Evolutionary conservation across 768 basidiomycete species (phyloP), one percentile per base, ranked within the genome.

Genomic region (Strobilomyces dryophilus): DNA sequence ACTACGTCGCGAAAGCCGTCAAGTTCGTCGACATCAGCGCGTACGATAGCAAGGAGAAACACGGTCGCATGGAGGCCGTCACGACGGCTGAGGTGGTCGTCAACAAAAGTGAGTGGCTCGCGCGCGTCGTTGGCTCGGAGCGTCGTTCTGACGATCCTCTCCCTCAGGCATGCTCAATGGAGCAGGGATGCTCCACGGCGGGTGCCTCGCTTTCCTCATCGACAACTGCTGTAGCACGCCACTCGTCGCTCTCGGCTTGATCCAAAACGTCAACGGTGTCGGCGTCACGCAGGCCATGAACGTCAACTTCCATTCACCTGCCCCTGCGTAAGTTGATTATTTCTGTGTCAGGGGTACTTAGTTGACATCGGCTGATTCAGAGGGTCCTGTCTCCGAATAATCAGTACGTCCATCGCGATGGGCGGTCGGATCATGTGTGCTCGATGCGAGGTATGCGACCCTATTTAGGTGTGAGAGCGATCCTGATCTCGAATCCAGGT

Each of bases 151-250:
- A 60, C 53, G 17, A 11, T 14, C 39, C 18, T 35, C 43, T 8
- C 8, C n/a, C n/a, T 56, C 20, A 85, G 86, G 78, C 52, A 87
- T 87, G 84, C 72, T 88, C 31, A 89, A 89, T 59, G 86, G 86
- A 12, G 84, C 84, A 24, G 83, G 83, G 2, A 85, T 86, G 80
- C 73, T 88, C 15, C 87, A 88, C 58, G 87, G 87, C n/a, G 86
- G 83, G 36, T 85, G 84, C 50, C 65, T 89, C 32, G 82, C 85
- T 42, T 87, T 87, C 68, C 72, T 89, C 51, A 81, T 88, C 41
- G 87, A 89, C 69, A 87, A 85, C 60, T 86, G 85, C 66, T 83
- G 82, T 39, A 80, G 81, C 49, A 83, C 83, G 15, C 85, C 85
- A 0, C 76, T 87, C 11, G 80, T 88, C 29, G 83, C 81, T 8